Conservation (phyloP, 2,329 filamentous ascomycete genomes). For the Hirsutella rhossiliensis region DNA sequence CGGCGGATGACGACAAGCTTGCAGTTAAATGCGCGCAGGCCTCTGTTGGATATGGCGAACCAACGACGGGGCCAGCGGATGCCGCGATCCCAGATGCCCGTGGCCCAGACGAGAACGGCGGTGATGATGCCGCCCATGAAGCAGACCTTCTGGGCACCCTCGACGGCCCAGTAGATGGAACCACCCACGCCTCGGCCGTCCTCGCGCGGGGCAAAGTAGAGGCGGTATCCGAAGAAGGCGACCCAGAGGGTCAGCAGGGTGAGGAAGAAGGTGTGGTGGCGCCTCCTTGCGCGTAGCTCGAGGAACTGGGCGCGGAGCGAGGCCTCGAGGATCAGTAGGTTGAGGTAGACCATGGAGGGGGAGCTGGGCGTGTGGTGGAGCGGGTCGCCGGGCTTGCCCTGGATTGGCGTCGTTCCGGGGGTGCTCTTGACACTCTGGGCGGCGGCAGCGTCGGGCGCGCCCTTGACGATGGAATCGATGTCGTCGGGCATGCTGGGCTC, state of each 20-base stretch:
- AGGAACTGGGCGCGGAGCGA: constrained; percentile 89
- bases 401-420: constrained; percentile 29
- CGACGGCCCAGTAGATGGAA: constrained; percentile 91
- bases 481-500: constrained; percentile 43
- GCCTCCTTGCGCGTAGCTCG: constrained; percentile 71
- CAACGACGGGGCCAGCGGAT: constrained; percentile 89
- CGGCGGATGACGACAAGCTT: constrained; percentile 86
- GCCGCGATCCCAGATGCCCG: constrained; percentile 91
- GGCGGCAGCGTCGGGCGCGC: constrained; percentile 52
- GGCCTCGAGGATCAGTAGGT: constrained; percentile 91
- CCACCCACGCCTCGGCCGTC: constrained; percentile 86
- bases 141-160: constrained; percentile 80
- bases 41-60: constrained; percentile 81
- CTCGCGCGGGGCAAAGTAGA: constrained; percentile 92
- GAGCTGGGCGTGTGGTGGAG: constrained; percentile 76
- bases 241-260: constrained; percentile 72
- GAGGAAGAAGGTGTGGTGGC: constrained; percentile 89
- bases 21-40: constrained; percentile 84
- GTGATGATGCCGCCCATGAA: constrained; percentile 87
- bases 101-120: constrained; percentile 78
- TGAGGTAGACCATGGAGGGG: constrained; percentile 94
- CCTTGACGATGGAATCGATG: constrained; percentile 87
- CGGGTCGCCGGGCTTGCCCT: constrained; percentile 49
- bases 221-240: constrained; percentile 71
- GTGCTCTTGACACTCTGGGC: constrained; percentile 26